These are phyloP conservation scores for Hirsutella minnesotensis DNA, from an alignment of 2,329 filamentous ascomycete species.

Conservation along the genomic window DNA sequence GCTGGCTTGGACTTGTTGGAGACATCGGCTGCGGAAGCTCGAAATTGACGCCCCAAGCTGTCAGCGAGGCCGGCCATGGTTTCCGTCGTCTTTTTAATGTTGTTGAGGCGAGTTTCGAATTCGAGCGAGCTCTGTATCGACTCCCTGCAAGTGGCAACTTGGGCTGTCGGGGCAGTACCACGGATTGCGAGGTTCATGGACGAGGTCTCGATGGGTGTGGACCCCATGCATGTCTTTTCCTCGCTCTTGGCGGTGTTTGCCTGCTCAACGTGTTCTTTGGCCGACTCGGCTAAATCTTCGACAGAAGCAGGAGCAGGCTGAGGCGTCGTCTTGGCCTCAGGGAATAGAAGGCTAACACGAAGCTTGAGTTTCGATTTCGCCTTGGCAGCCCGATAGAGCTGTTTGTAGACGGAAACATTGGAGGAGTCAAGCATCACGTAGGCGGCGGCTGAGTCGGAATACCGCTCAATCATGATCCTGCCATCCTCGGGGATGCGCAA, in stretches of 20 bases:
- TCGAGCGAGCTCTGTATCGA: too few species aligned
- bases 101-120: too few species aligned
- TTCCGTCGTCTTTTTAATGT: too few species aligned
- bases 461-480: slow-evolving; percentile 67
- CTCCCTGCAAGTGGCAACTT: too few species aligned
- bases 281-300: slow-evolving; percentile 15
- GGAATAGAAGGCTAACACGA: slow-evolving; percentile 45
- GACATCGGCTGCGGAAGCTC: too few species aligned
- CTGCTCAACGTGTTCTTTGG: neutral
- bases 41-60: too few species aligned
- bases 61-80: too few species aligned
- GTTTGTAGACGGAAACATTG: slow-evolving; percentile 84
- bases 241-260: neutral
- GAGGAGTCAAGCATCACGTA: slow-evolving; percentile 69
- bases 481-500: slow-evolving; percentile 20
- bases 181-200: too few species aligned
- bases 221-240: neutral
- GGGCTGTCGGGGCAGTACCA: too few species aligned
- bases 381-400: slow-evolving; percentile 91
- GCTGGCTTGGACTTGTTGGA: too few species aligned
- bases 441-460: slow-evolving; percentile 78
- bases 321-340: slow-evolving; percentile 18
- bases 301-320: slow-evolving; percentile 27
- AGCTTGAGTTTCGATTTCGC: slow-evolving; percentile 96
- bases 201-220: too few species aligned